A percentile compares a stretch with the other conserved stretches of the same genome.
Evolutionary conservation across 768 basidiomycete species (phyloP).

Genomic region (Termitomyces heimii): DNA sequence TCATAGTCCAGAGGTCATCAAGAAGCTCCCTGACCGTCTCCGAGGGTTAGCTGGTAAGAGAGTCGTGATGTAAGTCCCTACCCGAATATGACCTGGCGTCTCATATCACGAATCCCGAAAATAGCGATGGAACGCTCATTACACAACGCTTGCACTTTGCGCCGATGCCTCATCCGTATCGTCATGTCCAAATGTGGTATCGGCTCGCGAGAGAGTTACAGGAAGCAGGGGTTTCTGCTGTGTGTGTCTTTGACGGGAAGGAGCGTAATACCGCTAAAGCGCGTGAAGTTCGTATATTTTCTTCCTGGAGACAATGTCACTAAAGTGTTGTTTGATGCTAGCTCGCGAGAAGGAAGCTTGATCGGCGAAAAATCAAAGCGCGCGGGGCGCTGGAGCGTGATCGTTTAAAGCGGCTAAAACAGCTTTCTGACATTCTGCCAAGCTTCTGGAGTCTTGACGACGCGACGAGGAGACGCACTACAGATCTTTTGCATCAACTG

Average conservation of each 20-base stretch:
- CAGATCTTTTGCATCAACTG: slow-evolving; percentile 7
- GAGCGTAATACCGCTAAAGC: slow-evolving; percentile 63
- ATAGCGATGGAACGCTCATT: slow-evolving; percentile 80
- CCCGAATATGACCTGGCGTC: not conserved
- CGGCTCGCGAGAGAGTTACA: slow-evolving; percentile 58
- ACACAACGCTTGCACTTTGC: slow-evolving; percentile 80
- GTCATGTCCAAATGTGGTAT: slow-evolving; percentile 80
- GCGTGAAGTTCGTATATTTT: slow-evolving; percentile 46
- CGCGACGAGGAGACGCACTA: slow-evolving; percentile 20
- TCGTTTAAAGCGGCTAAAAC: slow-evolving; percentile 48
- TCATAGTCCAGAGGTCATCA: slow-evolving; percentile 59
- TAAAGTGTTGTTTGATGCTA: slow-evolving; percentile 17
- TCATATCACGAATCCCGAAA: slow-evolving; percentile 2
- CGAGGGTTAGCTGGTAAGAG: slow-evolving; percentile 56
- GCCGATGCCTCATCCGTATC: slow-evolving; percentile 51
- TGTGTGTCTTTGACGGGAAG: slow-evolving; percentile 81
- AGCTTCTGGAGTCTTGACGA: slow-evolving; percentile 29
- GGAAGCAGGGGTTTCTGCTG: slow-evolving; percentile 46
- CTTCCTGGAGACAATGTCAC: not conserved
- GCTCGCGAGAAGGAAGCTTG: slow-evolving; percentile 51
- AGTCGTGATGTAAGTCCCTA: slow-evolving; percentile 54
- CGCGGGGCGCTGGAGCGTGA: slow-evolving; percentile 55
- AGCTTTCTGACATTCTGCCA: slow-evolving; percentile 32
- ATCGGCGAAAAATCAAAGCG: slow-evolving; percentile 38
- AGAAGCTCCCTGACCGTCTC: slow-evolving; percentile 58